phyloP scores from a whole-genome alignment of 345 rosid species.

The Camelina laxa region DNA sequence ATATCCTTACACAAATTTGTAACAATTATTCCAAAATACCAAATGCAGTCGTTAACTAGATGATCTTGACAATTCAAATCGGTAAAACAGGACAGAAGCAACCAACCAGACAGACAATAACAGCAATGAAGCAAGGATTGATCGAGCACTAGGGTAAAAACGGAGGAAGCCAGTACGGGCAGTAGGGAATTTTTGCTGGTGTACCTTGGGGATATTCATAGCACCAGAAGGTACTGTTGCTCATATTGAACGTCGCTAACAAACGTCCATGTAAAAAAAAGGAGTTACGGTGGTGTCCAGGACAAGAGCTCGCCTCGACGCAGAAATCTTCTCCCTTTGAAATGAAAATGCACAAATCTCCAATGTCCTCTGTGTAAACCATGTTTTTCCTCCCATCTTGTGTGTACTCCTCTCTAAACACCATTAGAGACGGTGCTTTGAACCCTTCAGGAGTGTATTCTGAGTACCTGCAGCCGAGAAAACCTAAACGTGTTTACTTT shows the following conservation, averaged over 20 bases:
- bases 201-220: background rate
- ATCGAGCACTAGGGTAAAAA: background rate
- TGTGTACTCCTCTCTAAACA: background rate
- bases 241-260: background rate
- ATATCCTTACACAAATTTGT: too few species aligned
- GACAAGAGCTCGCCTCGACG: background rate
- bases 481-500: background rate
- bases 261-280: background rate
- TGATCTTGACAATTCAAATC: background rate
- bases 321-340: background rate
- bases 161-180: background rate
- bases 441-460: background rate
- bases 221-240: background rate
- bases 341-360: slow-evolving; percentile 9
- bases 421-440: background rate
- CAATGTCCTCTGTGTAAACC: background rate
- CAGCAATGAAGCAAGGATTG: background rate
- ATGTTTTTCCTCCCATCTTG: slow-evolving; percentile 1
- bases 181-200: background rate
- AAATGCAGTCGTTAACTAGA: background rate
- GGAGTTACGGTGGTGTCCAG: background rate
- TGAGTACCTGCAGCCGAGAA: background rate
- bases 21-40: too few species aligned
- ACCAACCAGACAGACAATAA: background rate
- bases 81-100: background rate